These are phyloP conservation scores for Didymella pinodella DNA, from an alignment of 2,329 filamentous ascomycete species.

Conservation along the genomic window DNA sequence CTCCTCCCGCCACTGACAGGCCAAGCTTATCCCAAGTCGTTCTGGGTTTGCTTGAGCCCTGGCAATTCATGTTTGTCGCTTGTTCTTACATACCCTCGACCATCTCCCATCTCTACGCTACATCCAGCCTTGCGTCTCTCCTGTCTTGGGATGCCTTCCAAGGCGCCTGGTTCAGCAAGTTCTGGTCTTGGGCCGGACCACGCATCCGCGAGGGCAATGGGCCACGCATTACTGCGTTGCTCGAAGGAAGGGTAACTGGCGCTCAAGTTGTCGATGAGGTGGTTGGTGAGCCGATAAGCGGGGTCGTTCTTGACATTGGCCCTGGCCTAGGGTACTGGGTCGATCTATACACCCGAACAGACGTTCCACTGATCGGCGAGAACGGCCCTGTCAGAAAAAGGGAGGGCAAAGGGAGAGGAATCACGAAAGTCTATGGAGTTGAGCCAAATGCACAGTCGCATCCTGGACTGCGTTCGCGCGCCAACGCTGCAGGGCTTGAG, in stretches of 20 bases:
- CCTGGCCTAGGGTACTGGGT: constrained; percentile 31
- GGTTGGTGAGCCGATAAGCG: constrained; percentile 22
- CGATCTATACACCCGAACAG: constrained; percentile 21
- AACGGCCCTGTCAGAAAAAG: background rate
- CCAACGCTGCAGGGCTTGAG: constrained; percentile 18
- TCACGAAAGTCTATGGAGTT: constrained; percentile 27
- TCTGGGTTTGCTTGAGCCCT: constrained; percentile 19
- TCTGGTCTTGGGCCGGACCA: constrained; percentile 25
- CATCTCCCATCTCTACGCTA: constrained; percentile 12
- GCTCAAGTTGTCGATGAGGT: constrained; percentile 18
- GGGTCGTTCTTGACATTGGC: constrained; percentile 27
- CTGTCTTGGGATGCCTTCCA: constrained; percentile 23
- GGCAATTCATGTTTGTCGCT: constrained; percentile 25
- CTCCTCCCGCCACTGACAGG: background rate
- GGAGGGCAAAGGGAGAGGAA: constrained; percentile 6
- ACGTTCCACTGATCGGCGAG: constrained; percentile 14
- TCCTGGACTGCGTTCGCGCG: constrained; percentile 16
- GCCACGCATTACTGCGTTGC: constrained; percentile 24
- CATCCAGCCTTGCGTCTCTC: constrained; percentile 6
- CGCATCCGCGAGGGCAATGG: constrained; percentile 23
- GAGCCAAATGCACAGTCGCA: constrained; percentile 25
- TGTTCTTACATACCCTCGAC: constrained; percentile 21
- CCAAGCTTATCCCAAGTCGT: background rate
- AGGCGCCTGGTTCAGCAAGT: constrained; percentile 26
- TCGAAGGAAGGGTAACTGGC: constrained; percentile 25